Percentiles rank a stretch among this genome's conserved stretches.
phyloP scores from a whole-genome alignment of 1,284 basidiomycete species.

The Xerocomus minutiporus region DNA sequence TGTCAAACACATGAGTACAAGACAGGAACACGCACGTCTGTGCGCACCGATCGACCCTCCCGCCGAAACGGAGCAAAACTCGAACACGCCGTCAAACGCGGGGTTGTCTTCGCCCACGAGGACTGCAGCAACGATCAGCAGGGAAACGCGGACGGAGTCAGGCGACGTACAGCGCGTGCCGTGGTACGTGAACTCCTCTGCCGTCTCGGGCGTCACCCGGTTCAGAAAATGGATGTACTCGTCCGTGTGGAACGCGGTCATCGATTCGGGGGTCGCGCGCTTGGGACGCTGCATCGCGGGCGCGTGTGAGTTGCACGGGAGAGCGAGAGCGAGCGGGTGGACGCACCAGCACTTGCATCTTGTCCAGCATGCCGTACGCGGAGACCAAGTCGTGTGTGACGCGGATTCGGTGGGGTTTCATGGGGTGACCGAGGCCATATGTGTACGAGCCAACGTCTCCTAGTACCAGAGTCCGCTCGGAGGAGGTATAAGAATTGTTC shows the following conservation, averaged over 20 bases:
- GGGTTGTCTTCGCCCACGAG: slow-evolving; percentile 94
- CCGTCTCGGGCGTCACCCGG: slow-evolving; percentile 85
- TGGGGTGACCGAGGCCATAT: slow-evolving; percentile 85
- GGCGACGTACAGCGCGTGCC: slow-evolving; percentile 68
- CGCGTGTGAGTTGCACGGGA: background rate
- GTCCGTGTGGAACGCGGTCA: slow-evolving; percentile 96
- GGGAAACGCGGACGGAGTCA: too few species aligned
- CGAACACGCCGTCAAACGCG: slow-evolving; percentile 93
- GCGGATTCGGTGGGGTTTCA: slow-evolving; percentile 93
- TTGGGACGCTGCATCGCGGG: slow-evolving; percentile 61
- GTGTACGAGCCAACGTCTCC: slow-evolving; percentile 80
- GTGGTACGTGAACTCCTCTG: slow-evolving; percentile 77
- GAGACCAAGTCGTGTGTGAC: slow-evolving; percentile 91
- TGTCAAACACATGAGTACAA: background rate
- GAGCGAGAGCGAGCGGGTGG: background rate
- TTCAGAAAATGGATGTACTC: slow-evolving; percentile 93
- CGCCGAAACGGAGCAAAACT: slow-evolving; percentile 95
- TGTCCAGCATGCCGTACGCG: slow-evolving; percentile 85
- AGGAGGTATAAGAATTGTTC: background rate
- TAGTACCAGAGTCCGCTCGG: slow-evolving; percentile 27
- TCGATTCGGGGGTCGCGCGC: slow-evolving; percentile 75
- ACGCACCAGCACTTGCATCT: slow-evolving; percentile 84
- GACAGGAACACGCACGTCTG: too few species aligned
- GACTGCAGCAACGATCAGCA: slow-evolving; percentile 43
- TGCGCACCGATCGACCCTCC: slow-evolving; percentile 82